phyloP scores from a whole-genome alignment of 257 asterid species.

The Nicotiana knightiana region DNA sequence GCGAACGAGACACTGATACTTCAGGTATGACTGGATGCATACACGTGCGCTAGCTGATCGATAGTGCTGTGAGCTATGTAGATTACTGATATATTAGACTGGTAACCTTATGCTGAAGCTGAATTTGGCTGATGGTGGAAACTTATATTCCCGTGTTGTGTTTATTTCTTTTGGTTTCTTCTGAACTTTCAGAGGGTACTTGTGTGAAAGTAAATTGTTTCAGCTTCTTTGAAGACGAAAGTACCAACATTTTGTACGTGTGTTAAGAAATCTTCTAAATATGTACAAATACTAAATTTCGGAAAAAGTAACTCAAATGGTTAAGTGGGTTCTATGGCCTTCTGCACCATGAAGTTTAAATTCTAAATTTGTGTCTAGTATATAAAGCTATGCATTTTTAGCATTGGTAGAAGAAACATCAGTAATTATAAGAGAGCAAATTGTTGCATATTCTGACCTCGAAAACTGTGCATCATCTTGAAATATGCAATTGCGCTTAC shows the following conservation, averaged over 20 bases:
- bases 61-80: not conserved
- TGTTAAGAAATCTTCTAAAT: too few relatives aligned
- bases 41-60: not conserved
- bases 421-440: too few relatives aligned
- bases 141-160: not conserved
- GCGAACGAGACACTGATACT: slow-evolving; percentile 49
- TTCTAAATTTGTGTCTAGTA: too few relatives aligned
- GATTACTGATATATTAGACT: not conserved
- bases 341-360: too few relatives aligned
- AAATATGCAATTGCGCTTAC: too few relatives aligned
- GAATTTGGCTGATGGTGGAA: not conserved
- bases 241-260: not conserved
- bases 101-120: not conserved
- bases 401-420: too few relatives aligned
- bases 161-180: not conserved
- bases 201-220: not conserved
- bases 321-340: too few relatives aligned
- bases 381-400: too few relatives aligned
- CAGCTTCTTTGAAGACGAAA: not conserved
- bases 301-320: too few relatives aligned
- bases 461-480: too few relatives aligned
- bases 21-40: not conserved
- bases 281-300: too few relatives aligned
- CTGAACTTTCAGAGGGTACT: not conserved
- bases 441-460: too few relatives aligned